Base-by-base conservation (phyloP, 768 basidiomycete genomes). In the Phallus indusiatus region DNA sequence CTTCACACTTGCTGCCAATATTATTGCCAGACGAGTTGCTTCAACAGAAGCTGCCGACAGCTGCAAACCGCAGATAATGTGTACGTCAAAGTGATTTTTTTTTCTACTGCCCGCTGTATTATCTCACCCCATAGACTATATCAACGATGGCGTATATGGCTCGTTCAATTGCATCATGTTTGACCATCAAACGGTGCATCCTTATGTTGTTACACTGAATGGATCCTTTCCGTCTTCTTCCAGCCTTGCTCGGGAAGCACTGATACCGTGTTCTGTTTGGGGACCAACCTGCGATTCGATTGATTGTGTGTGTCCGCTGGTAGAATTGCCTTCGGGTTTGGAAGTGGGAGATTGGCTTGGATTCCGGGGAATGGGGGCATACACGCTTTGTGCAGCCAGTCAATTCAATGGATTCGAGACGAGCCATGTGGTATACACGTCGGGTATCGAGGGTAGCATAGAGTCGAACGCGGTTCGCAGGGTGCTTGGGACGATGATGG, bases 81-180 rank as follows among this genome's bases (percentile, higher is more conserved):
- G 94, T 96, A 73, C 71, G 94, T 81, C 17, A 56, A 36, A 17
- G 22, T 35, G 20, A 67, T 64, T 61, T 67, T 67, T 65, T 58
- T 47, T 46, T 22, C 6, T 37, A n/a, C n/a, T n/a, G n/a, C n/a
- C n/a, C 1, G 7, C 11, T 0, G 12, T 12, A 14, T 51, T 2
- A 8, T 34, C 20, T 12, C 20, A 22, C 33, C 42, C 33, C 36
- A 35, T 71, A 96, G 94, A 97, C 77, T 98, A 98, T 77, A 93
- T 98, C 81, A 98, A 97, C 75, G 95, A 98, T 71, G 96, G 96
- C 48, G 93, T 99, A 46, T 99, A 99, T 71, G 94, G 95, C 54
- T 84, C 92, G 20, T 94, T 94, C 78, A 94, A 94, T 77, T 94
- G 90, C 75, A 94, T 94, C 73, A 78, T 98, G 68, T 98, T 97